Base-by-base conservation (phyloP, 768 basidiomycete genomes). In the Pleurotus pulmonarius region DNA sequence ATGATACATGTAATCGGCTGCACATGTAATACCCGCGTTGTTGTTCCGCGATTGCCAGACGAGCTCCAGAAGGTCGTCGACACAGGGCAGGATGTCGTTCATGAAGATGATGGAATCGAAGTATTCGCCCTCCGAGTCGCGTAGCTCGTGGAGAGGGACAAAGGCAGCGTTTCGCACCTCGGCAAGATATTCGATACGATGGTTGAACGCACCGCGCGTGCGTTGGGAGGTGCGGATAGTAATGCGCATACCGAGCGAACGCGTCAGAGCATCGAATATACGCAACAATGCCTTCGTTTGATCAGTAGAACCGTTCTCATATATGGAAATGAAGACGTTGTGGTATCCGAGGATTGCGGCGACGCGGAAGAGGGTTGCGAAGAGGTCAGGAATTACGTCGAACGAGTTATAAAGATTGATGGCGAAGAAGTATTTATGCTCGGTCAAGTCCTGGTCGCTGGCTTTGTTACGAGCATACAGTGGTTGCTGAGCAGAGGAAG, bases 401-500 rank as follows among this genome's bases (percentile, higher is more conserved):
- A 98, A 99, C 11, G 95, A 98, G 78, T 99, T 99, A 81, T 98
- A 98, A 58, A 98, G 79, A 73, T 99, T 99, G 81, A 99, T 98
- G 58, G 94, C 96, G 72, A 99, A 97, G 74, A 93, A 98, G 70
- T 98, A 99, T 70, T 99, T 98, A 83, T 99, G 97, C 61, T 88
- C 83, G 65, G 77, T 79, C 9, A 79, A 67, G 24, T 77, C 63
- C n/a, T 44, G 44, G 54, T 72, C 71, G 44, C 75, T 72, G 22
- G 69, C 64, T 56, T 74, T 71, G 56, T 80, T 74, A 39, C 64
- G 60, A 15, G 63, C 68, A 9, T 60, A 58, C 24, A 77, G 56
- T 9, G 51, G 51, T 22, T 52, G 51, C 20, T 49, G 49, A 16
- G 49, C 5, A 37, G 51, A 12, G 9, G 51, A 16, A 7, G 51